phyloP scores from a whole-genome alignment of 2,329 filamentous ascomycete genomes.

The Pseudocercospora eumusae region DNA sequence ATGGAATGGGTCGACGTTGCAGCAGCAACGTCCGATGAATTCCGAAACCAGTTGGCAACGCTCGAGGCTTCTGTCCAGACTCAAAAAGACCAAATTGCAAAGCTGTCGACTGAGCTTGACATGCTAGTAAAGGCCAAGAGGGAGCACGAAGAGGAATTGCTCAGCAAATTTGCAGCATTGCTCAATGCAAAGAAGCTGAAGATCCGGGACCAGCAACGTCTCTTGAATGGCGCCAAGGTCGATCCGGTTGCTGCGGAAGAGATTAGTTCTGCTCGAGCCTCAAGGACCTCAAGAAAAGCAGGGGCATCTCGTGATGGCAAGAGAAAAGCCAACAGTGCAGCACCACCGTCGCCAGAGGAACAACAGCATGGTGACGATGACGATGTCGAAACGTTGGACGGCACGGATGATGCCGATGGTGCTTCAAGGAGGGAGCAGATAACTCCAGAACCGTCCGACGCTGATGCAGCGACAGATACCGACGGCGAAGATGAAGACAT shows the following conservation, averaged over 20 bases:
- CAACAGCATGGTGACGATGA: slow-evolving; percentile 46
- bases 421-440: slow-evolving; percentile 15
- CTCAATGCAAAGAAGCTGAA: slow-evolving; percentile 80
- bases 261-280: slow-evolving; percentile 20
- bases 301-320: slow-evolving; percentile 37
- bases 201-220: slow-evolving; percentile 70
- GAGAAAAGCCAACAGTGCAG: slow-evolving; percentile 38
- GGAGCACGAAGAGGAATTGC: slow-evolving; percentile 64
- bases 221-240: slow-evolving; percentile 61
- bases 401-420: slow-evolving; percentile 31
- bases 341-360: slow-evolving; percentile 45
- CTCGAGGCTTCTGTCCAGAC: slow-evolving; percentile 39
- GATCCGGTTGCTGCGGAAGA: slow-evolving; percentile 56
- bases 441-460: slow-evolving; percentile 19
- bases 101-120: slow-evolving; percentile 64
- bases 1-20: slow-evolving; percentile 71
- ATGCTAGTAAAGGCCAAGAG: slow-evolving; percentile 67
- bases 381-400: slow-evolving; percentile 32
- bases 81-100: slow-evolving; percentile 59
- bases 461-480: slow-evolving; percentile 10
- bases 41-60: slow-evolving; percentile 46
- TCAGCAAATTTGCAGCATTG: slow-evolving; percentile 69
- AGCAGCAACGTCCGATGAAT: slow-evolving; percentile 51
- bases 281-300: slow-evolving; percentile 26
- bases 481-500: slow-evolving; percentile 21